phyloP scores from a whole-genome alignment of 306 rosid genomes.

The Betula pendula region DNA sequence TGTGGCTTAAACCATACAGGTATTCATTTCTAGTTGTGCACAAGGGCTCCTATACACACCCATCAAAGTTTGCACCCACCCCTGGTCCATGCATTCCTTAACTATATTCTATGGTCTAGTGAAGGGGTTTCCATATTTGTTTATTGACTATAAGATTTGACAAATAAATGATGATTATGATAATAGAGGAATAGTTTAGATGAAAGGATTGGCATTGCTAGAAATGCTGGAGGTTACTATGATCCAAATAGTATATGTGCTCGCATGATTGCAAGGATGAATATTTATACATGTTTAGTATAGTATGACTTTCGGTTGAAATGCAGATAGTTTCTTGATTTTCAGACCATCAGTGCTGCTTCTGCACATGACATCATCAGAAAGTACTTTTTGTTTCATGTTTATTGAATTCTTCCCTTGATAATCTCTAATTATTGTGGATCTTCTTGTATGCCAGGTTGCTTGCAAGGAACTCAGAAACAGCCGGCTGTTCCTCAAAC shows the following conservation, averaged over 20 bases:
- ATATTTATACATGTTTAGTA: background rate
- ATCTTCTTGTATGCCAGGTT: conserved; percentile 50
- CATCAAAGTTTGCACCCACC: background rate
- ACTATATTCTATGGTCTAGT: background rate
- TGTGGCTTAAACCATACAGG: background rate
- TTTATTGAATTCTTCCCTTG: conserved; percentile 9
- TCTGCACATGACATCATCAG: background rate
- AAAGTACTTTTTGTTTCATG: conserved; percentile 3
- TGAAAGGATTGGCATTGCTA: background rate
- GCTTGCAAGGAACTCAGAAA: conserved; percentile 80
- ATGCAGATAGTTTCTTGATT: background rate
- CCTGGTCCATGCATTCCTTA: background rate
- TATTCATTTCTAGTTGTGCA: background rate
- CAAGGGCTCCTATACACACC: background rate
- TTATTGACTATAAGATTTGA: background rate
- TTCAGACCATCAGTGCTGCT: background rate
- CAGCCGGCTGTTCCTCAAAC: conserved; percentile 90
- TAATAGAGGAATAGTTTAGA: background rate
- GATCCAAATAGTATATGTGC: background rate
- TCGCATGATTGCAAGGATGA: background rate
- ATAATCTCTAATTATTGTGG: conserved; percentile 19
- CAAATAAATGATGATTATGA: background rate
- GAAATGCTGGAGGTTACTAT: background rate
- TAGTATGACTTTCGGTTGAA: background rate
- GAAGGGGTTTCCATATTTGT: background rate